These are phyloP conservation scores for Rubroboletus satanas DNA, from an alignment of 768 basidiomycete species.

Conservation along the genomic window DNA sequence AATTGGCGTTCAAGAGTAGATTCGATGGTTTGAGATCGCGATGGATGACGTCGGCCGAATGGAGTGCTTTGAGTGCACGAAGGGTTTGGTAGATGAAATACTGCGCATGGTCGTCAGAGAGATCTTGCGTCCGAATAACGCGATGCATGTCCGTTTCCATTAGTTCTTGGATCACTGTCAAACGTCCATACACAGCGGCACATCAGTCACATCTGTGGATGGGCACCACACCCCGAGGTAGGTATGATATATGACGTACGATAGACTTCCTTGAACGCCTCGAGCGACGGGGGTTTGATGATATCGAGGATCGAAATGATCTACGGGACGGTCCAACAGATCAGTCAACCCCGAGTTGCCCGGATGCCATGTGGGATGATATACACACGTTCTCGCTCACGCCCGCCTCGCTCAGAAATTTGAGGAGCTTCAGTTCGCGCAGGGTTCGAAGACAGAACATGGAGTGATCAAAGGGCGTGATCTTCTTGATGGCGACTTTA, in stretches of 20 bases:
- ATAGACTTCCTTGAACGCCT: constrained; percentile 86
- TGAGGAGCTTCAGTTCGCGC: constrained; percentile 78
- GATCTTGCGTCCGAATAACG: constrained; percentile 90
- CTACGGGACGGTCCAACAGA: constrained; percentile 31
- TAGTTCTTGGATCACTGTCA: constrained; percentile 79
- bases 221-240: neutral
- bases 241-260: constrained; percentile 37
- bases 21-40: constrained; percentile 97
- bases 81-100: constrained; percentile 95
- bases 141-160: constrained; percentile 98
- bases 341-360: neutral
- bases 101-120: constrained; percentile 93
- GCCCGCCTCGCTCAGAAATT: constrained; percentile 82
- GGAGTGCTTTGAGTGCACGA: constrained; percentile 91
- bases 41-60: constrained; percentile 95
- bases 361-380: neutral
- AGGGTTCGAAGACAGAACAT: constrained; percentile 94
- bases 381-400: constrained; percentile 77
- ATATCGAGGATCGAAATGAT: constrained; percentile 91
- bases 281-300: constrained; percentile 73
- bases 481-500: constrained; percentile 96
- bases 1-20: constrained; percentile 94
- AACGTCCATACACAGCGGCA: neutral
- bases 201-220: neutral
- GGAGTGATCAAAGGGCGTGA: constrained; percentile 91